Evolutionary conservation across 352 stramenopile species (phyloP), one percentile per base, ranked within the genome.

Genomic region (Pythium sukuiense): DNA sequence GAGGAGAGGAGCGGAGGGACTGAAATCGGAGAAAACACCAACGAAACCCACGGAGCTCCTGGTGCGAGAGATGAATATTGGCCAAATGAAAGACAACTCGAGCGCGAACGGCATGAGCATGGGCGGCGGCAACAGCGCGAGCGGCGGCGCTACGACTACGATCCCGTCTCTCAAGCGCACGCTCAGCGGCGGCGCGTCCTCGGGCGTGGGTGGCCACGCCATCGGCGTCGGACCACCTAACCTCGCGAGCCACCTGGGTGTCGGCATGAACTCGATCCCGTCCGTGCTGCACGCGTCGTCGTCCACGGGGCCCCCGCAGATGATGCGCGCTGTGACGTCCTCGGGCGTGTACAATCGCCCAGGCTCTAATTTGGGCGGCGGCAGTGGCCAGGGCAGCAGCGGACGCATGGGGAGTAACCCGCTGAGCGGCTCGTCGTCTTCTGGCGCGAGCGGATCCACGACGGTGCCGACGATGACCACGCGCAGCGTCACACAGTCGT

Each of bases 91-190:
- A 74, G 81, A 88, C 61, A 27, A 55, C 14, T 49, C 67, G 48
- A 68, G 26, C 30, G 54, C 48, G 55, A 74, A 74, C 54, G 68
- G 68, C 61, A 71, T 67, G 35, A 53, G 82, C 69, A 76, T 74
- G 52, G 76, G 79, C 45, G 32, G 46, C 65, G 77, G 79, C 60
- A 70, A 71, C 46, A 48, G 65, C 14, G 83, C 79, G 65, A 76
- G 78, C 62, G 79, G 81, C 43, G 72, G 67, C 37, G 33, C 67
- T 6, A 78, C 68, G 18, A 77, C 83, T 37, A 76, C 77, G 41
- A 96, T 96, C 60, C 87, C 87, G 67, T 93, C 87, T 39, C 76
- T 96, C 37, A 96, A 96, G 74, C 83, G 86, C 60, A 96, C 86
- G 67, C 74, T 94, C 41, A 93, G 84, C 63, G 85, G 84, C 46